phyloP scores from a whole-genome alignment of 192 early-diverging fungal genomes.

The Backusella tuberculispora region DNA sequence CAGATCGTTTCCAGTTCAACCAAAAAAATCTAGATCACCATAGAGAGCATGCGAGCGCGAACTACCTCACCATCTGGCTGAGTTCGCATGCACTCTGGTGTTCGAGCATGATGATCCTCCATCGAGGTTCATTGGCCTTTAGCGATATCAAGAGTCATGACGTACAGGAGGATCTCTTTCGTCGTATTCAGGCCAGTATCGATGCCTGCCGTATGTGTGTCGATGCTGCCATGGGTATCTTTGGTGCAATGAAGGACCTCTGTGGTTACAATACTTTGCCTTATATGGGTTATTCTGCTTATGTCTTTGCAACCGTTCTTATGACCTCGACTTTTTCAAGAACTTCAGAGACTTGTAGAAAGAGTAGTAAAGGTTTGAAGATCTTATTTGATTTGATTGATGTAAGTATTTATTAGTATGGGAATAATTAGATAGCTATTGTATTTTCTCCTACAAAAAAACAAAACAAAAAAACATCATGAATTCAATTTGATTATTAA shows the following conservation, averaged over 20 bases:
- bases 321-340: constrained; percentile 36
- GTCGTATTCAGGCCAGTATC: constrained; percentile 19
- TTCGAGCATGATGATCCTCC: constrained; percentile 25
- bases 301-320: constrained; percentile 35
- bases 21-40: constrained; percentile 20
- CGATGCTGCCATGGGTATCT: constrained; percentile 27
- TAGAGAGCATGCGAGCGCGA: constrained; percentile 18
- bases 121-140: constrained; percentile 35
- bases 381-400: constrained; percentile 32
- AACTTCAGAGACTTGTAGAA: constrained; percentile 18
- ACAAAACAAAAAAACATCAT: no score
- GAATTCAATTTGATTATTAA: neutral
- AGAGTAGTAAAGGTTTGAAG: constrained; percentile 19
- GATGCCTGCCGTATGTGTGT: constrained; percentile 30
- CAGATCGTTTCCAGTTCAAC: constrained; percentile 21
- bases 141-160: constrained; percentile 17
- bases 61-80: constrained; percentile 30
- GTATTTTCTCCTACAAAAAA: no score
- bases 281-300: constrained; percentile 37
- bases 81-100: constrained; percentile 31
- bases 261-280: constrained; percentile 33
- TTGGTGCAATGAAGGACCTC: constrained; percentile 23
- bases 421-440: no score
- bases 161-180: constrained; percentile 4
- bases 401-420: neutral